Base-by-base conservation (phyloP, 768 basidiomycete genomes). In the Candolleomyces aberdarensis region DNA sequence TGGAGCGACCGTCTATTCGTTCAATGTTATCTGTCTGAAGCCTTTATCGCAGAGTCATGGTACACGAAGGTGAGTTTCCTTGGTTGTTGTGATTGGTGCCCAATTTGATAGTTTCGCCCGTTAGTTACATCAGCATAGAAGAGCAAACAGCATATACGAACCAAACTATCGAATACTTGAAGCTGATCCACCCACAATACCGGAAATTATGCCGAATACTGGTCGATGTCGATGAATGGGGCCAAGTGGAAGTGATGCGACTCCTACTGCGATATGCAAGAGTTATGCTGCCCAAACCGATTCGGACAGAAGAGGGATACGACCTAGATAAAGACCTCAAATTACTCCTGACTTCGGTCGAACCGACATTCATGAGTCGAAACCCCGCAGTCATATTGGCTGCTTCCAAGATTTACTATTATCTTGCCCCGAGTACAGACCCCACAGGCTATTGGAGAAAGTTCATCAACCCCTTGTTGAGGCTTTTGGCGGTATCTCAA, bases 151-250 rank as follows among this genome's bases (percentile, higher is more conserved):
- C 51, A 26, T 29, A 52, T 19, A 52, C 94, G 0, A 88, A 89
- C 0, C 83, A 89, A 49, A 43, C 52, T 17, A 29, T 60, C 44
- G 19, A 36, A 17, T 41, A 56, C 44, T 82, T 96, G 13, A 94
- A 96, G 68, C 84, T 97, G 13, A 74, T 99, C 1, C 97, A 99
- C 68, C 82, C 83, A 17, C 92, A 97, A 65, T 99, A 92, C 67
- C 81, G 96, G 22, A 85, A 92, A 29, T 77, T 95, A 32, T 97
- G 94, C 69, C 81, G 82, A 47, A 78, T 91, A n/a, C 76, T 98
- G 2, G 81, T 94, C 39, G 95, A 99, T 67, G 87, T 89, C 4
- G 97, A 99, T 67, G 96, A 97, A 71, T 99, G 97, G 97, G 95
- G 94, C 0, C 97, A 98, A 72, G 84, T 90, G 6, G 84, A 88